Evolutionary conservation across 116 monocot genomes (phyloP).

Genomic region (Cymodocea nodosa): DNA sequence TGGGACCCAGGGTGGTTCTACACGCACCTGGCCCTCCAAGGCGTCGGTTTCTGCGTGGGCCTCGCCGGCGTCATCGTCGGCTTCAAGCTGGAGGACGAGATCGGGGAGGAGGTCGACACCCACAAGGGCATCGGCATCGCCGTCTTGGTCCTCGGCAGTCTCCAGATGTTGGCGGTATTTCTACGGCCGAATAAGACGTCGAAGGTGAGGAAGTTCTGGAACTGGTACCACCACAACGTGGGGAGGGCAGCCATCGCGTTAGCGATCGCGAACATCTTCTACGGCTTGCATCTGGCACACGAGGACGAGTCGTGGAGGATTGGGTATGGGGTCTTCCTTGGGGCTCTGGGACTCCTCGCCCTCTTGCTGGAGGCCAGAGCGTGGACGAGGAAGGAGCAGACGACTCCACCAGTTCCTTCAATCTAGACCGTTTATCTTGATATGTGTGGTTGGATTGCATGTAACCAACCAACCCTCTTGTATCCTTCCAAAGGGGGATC

Average conservation of each 20-base stretch:
- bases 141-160: conserved; percentile 30
- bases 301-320: conserved; percentile 30
- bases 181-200: conserved; percentile 26
- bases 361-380: conserved; percentile 2
- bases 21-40: conserved; percentile 32
- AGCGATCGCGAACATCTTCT: conserved; percentile 44
- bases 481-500: too few relatives aligned
- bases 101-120: conserved; percentile 4
- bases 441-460: too few relatives aligned
- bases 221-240: conserved; percentile 45
- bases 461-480: too few relatives aligned
- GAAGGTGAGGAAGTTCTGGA: conserved; percentile 57
- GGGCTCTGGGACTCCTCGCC: conserved; percentile 14
- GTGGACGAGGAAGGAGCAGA: neutral
- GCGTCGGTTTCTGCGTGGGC: conserved; percentile 33
- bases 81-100: conserved; percentile 26
- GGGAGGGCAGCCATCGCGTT: conserved; percentile 26
- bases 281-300: conserved; percentile 19
- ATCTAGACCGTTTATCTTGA: neutral
- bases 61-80: conserved; percentile 26
- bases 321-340: conserved; percentile 43
- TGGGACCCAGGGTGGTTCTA: conserved; percentile 47
- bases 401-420: too few relatives aligned
- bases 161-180: conserved; percentile 45
- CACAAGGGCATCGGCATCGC: conserved; percentile 47